phyloP scores from a whole-genome alignment of 2,329 filamentous ascomycete genomes.

The Neonectria hederae region DNA sequence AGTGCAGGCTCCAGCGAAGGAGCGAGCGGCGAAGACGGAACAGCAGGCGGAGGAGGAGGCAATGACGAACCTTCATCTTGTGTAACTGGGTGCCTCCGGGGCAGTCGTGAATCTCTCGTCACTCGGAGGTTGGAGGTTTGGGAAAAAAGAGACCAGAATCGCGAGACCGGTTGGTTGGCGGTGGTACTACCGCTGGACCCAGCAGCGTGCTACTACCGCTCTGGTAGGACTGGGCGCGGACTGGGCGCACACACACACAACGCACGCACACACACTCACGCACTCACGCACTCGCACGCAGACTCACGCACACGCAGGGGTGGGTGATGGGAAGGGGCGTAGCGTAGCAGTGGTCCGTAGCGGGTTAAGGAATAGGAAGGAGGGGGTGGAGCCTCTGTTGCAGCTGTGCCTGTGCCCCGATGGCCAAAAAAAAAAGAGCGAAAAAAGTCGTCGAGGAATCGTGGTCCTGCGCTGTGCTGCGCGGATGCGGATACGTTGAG shows the following conservation, averaged over 20 bases:
- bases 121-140: constrained; percentile 31
- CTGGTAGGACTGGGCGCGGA: constrained; percentile 21
- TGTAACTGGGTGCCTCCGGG: constrained; percentile 45
- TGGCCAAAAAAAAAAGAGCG: not conserved
- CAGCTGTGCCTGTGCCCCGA: not conserved
- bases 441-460: constrained; percentile 12
- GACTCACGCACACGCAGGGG: constrained; percentile 16
- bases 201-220: constrained; percentile 33
- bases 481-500: not conserved
- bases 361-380: constrained; percentile 15
- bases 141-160: constrained; percentile 37
- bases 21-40: constrained; percentile 19
- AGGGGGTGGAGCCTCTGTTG: constrained; percentile 22
- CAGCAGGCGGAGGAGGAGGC: constrained; percentile 21
- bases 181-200: constrained; percentile 29
- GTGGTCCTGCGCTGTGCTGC: constrained; percentile 1
- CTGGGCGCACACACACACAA: constrained; percentile 17
- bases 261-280: constrained; percentile 3
- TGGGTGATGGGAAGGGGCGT: constrained; percentile 19
- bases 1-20: constrained; percentile 23
- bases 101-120: constrained; percentile 40
- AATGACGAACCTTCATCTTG: constrained; percentile 51
- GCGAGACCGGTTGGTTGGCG: constrained; percentile 33
- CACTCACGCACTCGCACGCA: constrained; percentile 14
- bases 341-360: constrained; percentile 13